Conservation (phyloP, 371 early-diverging fungal genomes). For the Mucor saturninus region DNA sequence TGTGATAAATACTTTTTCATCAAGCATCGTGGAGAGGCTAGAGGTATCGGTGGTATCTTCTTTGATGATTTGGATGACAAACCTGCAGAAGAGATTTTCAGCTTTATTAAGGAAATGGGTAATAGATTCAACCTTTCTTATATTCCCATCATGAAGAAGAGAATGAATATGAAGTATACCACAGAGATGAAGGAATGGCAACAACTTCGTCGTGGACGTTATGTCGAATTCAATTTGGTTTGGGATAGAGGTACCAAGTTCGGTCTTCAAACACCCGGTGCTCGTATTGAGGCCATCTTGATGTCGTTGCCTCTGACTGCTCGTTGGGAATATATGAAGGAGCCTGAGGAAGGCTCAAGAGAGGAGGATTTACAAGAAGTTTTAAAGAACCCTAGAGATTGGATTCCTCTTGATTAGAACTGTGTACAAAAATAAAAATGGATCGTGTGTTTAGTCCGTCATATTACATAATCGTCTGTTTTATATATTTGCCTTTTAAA, state of each 20-base stretch:
- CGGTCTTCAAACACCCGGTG: constrained; percentile 82
- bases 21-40: constrained; percentile 75
- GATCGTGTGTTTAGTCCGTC: no score
- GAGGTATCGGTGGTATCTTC: constrained; percentile 90
- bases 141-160: constrained; percentile 72
- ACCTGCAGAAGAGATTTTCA: constrained; percentile 68
- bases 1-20: constrained; percentile 84
- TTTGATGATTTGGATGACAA: constrained; percentile 83
- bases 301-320: constrained; percentile 83
- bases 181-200: constrained; percentile 78
- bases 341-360: constrained; percentile 63
- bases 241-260: constrained; percentile 90
- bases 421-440: no score
- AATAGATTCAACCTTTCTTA: constrained; percentile 76
- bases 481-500: no score
- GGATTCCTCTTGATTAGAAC: constrained; percentile 60
- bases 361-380: constrained; percentile 81
- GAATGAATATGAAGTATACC: constrained; percentile 69
- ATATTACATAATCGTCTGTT: no score
- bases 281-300: constrained; percentile 82
- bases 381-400: constrained; percentile 81
- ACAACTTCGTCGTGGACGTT: constrained; percentile 82
- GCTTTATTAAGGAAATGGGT: constrained; percentile 71
- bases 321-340: constrained; percentile 86
- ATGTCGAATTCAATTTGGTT: constrained; percentile 88